Evolutionary conservation across 257 asterid genomes (phyloP).

Genomic region (Cynanchum wilfordii): DNA sequence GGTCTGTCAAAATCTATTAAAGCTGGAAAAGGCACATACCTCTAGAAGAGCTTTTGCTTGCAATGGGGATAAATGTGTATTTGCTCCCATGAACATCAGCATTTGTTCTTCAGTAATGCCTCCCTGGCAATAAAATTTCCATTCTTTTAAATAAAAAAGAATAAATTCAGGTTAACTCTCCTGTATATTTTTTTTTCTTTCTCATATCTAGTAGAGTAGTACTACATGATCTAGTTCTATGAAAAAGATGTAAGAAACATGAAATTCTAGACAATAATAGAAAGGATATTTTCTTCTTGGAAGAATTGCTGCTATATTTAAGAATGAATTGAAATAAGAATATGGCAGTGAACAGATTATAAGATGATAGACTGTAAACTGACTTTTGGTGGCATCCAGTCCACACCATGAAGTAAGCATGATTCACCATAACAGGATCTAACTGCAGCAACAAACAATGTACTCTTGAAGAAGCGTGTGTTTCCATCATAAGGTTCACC

Average conservation of each 20-base stretch:
- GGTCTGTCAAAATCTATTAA: neutral
- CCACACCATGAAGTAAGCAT: conserved; percentile 95
- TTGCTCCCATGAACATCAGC: conserved; percentile 92
- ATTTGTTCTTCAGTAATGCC: conserved; percentile 98
- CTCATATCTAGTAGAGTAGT: neutral
- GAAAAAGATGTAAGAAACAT: neutral
- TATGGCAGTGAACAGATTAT: neutral
- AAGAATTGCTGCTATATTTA: neutral
- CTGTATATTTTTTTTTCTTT: neutral
- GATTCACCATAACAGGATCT: conserved; percentile 96
- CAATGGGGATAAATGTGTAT: conserved; percentile 57
- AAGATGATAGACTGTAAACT: neutral
- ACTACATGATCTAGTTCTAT: neutral
- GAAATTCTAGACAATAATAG: neutral
- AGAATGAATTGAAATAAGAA: neutral
- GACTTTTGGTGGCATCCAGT: conserved; percentile 99
- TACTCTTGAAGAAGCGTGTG: conserved; percentile 90
- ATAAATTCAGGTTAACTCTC: neutral
- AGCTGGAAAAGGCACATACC: conserved; percentile 38
- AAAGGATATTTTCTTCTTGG: neutral
- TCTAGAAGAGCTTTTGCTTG: conserved; percentile 78
- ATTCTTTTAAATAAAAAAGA: neutral
- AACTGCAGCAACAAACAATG: conserved; percentile 96
- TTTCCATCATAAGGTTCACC: conserved; percentile 98
- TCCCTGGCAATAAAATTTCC: conserved; percentile 46